Percentiles rank a stretch among this genome's conserved stretches.
Conservation (phyloP, 176 grass and related monocot species). For the Avena atlantica region DNA sequence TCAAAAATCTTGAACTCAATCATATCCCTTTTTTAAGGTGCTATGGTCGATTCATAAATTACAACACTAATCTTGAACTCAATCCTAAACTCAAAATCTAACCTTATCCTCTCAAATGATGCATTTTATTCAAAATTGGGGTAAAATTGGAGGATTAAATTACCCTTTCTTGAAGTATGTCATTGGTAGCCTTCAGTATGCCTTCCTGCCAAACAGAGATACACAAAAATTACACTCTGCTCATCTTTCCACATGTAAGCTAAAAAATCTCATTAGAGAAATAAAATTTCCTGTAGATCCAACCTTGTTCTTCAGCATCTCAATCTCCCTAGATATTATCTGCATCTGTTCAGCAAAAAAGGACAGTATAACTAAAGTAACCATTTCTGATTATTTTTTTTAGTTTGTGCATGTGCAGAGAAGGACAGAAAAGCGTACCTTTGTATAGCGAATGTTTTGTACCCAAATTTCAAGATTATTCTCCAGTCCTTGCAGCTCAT, state of each 20-base stretch:
- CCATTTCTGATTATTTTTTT: not conserved
- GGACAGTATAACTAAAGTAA: not conserved
- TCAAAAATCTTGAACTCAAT: no score
- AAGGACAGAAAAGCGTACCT: conserved; percentile 46
- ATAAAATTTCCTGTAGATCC: conserved; percentile 17
- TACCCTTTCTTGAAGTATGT: conserved; percentile 79
- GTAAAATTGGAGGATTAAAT: not conserved
- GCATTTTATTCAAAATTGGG: not conserved
- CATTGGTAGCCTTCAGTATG: conserved; percentile 63
- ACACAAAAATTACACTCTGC: not conserved
- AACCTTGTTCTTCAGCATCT: conserved; percentile 84
- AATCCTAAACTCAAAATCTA: conserved; percentile 2
- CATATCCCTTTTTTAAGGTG: not conserved
- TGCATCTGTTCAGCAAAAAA: conserved; percentile 71
- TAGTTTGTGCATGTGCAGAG: not conserved
- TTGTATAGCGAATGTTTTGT: conserved; percentile 59
- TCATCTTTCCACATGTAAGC: conserved; percentile 7
- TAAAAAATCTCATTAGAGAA: not conserved
- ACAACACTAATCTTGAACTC: not conserved
- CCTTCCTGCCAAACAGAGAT: conserved; percentile 65
- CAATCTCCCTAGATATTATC: conserved; percentile 74
- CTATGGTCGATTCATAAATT: not conserved
- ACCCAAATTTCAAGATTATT: conserved; percentile 75
- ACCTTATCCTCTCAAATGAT: not conserved
- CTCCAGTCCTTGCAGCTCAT: conserved; percentile 79